phyloP scores from a whole-genome alignment of 23 red algal species.

The Cyanidioschyzon merolae region DNA sequence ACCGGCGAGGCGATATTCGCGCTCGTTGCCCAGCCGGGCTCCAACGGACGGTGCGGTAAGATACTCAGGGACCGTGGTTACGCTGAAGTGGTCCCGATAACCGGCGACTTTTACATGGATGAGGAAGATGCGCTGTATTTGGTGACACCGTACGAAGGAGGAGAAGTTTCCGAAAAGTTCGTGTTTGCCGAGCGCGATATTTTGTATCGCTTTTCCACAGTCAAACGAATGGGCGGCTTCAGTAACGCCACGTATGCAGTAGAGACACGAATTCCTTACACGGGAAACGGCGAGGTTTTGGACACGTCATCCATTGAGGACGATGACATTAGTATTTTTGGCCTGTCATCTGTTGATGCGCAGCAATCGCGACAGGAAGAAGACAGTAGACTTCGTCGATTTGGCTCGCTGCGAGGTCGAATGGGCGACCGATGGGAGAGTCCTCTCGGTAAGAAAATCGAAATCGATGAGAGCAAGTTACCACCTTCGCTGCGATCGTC shows the following conservation, averaged over 20 bases:
- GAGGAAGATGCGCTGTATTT: constrained; percentile 51
- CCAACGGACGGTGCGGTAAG: constrained; percentile 37
- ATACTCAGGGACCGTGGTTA: constrained; percentile 90
- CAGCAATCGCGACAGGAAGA: background rate
- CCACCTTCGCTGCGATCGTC: background rate
- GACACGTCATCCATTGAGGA: background rate
- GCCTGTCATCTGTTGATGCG: too few species aligned
- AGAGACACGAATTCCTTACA: constrained; percentile 34
- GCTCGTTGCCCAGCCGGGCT: constrained; percentile 38
- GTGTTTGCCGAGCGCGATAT: constrained; percentile 68
- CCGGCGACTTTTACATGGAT: constrained; percentile 63
- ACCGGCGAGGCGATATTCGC: constrained; percentile 79
- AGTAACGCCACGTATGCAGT: constrained; percentile 75
- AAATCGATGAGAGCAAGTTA: constrained; percentile 13
- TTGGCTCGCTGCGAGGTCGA: background rate
- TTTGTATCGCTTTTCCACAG: constrained; percentile 66
- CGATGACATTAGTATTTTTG: background rate
- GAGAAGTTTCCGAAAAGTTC: constrained; percentile 82
- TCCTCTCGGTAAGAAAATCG: background rate
- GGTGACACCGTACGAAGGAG: constrained; percentile 82
- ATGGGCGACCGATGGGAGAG: background rate
- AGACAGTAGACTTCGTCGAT: background rate
- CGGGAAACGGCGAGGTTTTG: background rate
- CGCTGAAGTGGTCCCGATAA: constrained; percentile 88
- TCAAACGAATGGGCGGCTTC: constrained; percentile 87